phyloP scores from a whole-genome alignment of 1,139 yeast species.

The Saccharomycopsis hybrid region DNA sequence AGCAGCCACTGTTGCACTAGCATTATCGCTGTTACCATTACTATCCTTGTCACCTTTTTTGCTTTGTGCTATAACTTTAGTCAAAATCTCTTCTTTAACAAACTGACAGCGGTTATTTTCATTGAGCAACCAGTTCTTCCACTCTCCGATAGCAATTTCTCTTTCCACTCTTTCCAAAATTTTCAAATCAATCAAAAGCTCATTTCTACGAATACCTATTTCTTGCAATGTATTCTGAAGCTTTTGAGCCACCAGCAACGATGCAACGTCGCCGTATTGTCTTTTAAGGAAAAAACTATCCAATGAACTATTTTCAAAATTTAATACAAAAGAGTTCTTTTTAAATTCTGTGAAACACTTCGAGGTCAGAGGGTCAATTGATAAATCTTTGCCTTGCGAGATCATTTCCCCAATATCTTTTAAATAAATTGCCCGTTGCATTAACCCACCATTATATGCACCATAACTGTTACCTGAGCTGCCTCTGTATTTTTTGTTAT shows the following conservation, averaged over 20 bases:
- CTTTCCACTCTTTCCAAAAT: conserved; percentile 65
- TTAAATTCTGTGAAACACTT: conserved; percentile 36
- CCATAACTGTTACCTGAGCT: too few relatives aligned
- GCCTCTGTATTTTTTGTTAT: conserved; percentile 9
- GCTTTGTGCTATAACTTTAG: conserved; percentile 1
- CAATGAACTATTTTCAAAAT: conserved; percentile 26
- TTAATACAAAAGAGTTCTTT: conserved; percentile 36
- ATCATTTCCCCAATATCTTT: conserved; percentile 45
- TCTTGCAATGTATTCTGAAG: conserved; percentile 49
- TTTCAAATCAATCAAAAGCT: conserved; percentile 63
- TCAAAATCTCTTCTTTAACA: conserved; percentile 27
- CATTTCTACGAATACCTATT: conserved; percentile 68
- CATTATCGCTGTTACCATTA: not conserved
- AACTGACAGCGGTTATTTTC: conserved; percentile 55
- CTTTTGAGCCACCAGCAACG: conserved; percentile 32
- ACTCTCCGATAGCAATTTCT: conserved; percentile 61
- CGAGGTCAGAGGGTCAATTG: conserved; percentile 23
- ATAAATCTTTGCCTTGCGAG: conserved; percentile 4
- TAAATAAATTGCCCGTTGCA: conserved; percentile 60
- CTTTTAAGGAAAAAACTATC: conserved; percentile 23
- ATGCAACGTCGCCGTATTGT: conserved; percentile 24
- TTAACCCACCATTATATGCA: conserved; percentile 24
- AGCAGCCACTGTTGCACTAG: not conserved
- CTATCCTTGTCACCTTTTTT: not conserved
- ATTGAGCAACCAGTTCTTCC: conserved; percentile 65